Conservation (phyloP, 2,329 filamentous ascomycete species). For the Microdochium bolleyi region DNA sequence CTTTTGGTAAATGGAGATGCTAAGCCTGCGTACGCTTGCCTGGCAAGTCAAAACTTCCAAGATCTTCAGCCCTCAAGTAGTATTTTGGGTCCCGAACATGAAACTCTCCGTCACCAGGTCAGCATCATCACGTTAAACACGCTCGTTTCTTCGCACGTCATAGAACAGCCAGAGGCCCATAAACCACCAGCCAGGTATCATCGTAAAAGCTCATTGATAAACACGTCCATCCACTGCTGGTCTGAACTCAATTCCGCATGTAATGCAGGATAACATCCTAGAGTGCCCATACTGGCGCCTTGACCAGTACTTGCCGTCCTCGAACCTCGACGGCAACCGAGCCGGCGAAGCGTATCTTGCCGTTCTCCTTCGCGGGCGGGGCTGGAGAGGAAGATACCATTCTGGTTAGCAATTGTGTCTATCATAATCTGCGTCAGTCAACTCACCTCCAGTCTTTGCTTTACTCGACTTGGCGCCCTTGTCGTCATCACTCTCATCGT, state of each 20-base stretch:
- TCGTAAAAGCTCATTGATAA: not conserved
- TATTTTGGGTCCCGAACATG: too few species aligned
- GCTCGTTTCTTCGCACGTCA: too few species aligned
- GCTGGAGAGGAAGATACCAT: constrained; percentile 11
- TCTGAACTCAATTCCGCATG: too few species aligned
- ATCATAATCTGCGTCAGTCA: constrained; percentile 26
- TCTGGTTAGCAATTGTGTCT: constrained; percentile 13
- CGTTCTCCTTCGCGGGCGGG: constrained; percentile 34
- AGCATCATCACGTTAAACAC: too few species aligned
- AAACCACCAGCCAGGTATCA: not conserved
- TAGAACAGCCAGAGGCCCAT: too few species aligned
- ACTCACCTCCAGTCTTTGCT: not conserved
- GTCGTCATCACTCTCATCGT: constrained; percentile 29
- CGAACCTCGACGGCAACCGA: constrained; percentile 70
- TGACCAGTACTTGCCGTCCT: constrained; percentile 65
- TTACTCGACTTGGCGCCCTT: constrained; percentile 26
- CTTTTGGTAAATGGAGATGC: too few species aligned
- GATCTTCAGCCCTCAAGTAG: too few species aligned
- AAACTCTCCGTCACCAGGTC: too few species aligned
- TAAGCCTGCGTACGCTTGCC: too few species aligned
- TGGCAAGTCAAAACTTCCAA: too few species aligned
- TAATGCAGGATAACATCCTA: too few species aligned
- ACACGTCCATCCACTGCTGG: not conserved
- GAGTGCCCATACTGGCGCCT: constrained; percentile 61
- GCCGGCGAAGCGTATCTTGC: constrained; percentile 64